Base-by-base conservation (phyloP, 768 basidiomycete species). In the Piloderma croceum region DNA sequence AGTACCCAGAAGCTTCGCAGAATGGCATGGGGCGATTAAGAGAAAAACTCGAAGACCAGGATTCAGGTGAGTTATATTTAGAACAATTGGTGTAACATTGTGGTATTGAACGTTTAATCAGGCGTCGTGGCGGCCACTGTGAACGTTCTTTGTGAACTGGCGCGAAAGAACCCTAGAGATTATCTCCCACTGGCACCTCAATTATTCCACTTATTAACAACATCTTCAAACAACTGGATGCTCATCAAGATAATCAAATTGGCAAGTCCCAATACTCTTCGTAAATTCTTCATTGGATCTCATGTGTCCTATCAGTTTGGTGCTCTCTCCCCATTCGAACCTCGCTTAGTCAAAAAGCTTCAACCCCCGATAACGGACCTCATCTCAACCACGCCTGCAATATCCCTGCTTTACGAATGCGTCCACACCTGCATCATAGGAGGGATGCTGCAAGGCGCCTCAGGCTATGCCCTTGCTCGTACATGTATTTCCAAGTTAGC, bases 161-260 rank as follows among this genome's bases (percentile, higher is more conserved):
- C 89, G 10, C 77, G 89, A 42, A 70, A 75, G 33, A 81, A 82
- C 46, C 90, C 93, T 6, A 64, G 68, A 43, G 85, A 87, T 44
- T 92, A 90, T 56, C 71, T 99, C 6, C 70, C 81, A 3, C 64
- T 99, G 29, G 96, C 94, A 2, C 96, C 96, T 7, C 87, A 88
- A 51, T 62, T 98, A 39, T 99, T 98, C 61, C 90, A 88, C 53
- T 73, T 98, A 9, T 67, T 99, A 44, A 96, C 90, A 1, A 90
- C 83, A 2, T 91, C 91, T 9, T 85, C 88, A 7, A 98, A 99
- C 61, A 99, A 99, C 53, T 99, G 96, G 96, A 94, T 98, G 90
- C 74, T 99, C 44, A 99, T 99, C 62, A 99, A 99, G 65, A 84
- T 98, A 39, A 82, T 98, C 58, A 99, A 99, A 65, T 62, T 98